Evolutionary conservation across 1,284 basidiomycete genomes (phyloP).

Genomic region (Puccinia brachypodii): DNA sequence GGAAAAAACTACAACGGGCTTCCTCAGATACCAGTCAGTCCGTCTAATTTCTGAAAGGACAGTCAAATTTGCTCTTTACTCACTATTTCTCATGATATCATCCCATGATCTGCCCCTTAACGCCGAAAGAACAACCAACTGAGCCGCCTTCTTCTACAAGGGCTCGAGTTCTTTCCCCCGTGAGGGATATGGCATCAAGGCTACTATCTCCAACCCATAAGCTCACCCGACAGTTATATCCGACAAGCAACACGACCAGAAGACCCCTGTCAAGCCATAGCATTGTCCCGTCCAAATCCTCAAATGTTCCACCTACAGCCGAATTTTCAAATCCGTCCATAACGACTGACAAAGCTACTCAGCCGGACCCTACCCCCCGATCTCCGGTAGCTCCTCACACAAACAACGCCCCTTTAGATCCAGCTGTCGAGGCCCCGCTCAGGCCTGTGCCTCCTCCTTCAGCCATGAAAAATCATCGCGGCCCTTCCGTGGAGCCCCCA

Average conservation of each 20-base stretch:
- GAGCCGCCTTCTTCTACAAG: not conserved
- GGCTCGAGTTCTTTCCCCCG: constrained; percentile 5
- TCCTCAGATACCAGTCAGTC: constrained; percentile 33
- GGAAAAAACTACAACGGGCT: not conserved
- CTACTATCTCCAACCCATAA: constrained; percentile 20
- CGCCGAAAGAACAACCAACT: not conserved
- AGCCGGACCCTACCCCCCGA: not conserved
- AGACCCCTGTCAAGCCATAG: constrained; percentile 3
- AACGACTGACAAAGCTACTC: not conserved
- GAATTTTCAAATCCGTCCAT: not conserved
- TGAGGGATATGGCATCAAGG: constrained; percentile 8
- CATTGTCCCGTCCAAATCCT: not conserved
- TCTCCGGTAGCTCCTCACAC: not conserved
- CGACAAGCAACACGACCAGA: not conserved
- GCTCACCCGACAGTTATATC: constrained; percentile 11
- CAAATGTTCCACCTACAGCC: not conserved
- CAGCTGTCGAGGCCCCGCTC: not conserved
- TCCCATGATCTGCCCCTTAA: not conserved
- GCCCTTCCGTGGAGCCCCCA: constrained; percentile 10
- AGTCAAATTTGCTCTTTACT: not conserved
- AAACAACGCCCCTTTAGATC: not conserved
- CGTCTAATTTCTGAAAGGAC: not conserved
- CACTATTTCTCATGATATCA: not conserved
- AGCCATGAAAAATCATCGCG: constrained; percentile 35
- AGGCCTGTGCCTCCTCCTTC: constrained; percentile 15